These are phyloP conservation scores for Musa balbisiana DNA, from an alignment of 202 grass and related monocot genomes.

Conservation along the genomic window DNA sequence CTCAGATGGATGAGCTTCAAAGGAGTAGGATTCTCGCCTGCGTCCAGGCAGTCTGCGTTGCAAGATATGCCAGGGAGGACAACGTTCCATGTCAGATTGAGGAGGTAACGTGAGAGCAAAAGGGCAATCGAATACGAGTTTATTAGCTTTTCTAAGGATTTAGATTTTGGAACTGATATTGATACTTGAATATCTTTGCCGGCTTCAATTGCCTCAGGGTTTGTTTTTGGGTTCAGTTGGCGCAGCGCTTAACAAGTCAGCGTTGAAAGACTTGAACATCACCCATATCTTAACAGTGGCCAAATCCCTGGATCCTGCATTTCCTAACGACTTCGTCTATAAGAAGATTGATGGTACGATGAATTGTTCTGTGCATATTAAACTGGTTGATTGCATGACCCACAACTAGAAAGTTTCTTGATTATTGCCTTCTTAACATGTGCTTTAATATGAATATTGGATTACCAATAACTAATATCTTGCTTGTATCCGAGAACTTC, in stretches of 20 bases:
- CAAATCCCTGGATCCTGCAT: conserved; percentile 59
- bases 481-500: not conserved
- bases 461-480: not conserved
- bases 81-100: conserved; percentile 49
- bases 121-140: not conserved
- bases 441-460: not conserved
- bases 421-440: not conserved
- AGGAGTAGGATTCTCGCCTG: conserved; percentile 28
- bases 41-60: conserved; percentile 48
- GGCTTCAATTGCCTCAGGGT: conserved; percentile 29
- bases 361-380: not conserved
- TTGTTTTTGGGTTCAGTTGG: conserved; percentile 87
- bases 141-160: conserved; percentile 2
- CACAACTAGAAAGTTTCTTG: not conserved
- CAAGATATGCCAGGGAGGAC: conserved; percentile 59
- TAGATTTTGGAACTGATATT: not conserved
- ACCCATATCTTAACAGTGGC: conserved; percentile 69
- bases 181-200: not conserved
- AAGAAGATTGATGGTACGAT: conserved; percentile 76
- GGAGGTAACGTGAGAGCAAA: conserved; percentile 27
- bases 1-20: not conserved
- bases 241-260: conserved; percentile 63
- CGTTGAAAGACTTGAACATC: conserved; percentile 60
- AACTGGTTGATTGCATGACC: not conserved
- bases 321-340: conserved; percentile 61